Evolutionary conservation across 2,329 filamentous ascomycete species (phyloP).

Genomic region (Pseudogymnoascus destructans): DNA sequence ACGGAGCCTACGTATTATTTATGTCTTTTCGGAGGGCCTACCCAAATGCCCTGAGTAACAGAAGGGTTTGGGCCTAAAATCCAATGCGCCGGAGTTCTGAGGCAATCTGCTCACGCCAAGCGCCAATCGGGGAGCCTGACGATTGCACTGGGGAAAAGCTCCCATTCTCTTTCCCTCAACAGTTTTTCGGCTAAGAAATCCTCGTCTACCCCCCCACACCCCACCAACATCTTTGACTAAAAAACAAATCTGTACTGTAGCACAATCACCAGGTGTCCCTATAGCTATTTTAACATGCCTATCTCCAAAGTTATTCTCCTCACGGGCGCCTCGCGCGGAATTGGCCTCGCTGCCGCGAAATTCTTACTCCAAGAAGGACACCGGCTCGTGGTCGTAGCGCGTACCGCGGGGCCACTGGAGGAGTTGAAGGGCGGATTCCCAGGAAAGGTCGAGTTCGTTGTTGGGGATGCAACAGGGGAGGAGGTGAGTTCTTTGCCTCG

Average conservation of each 20-base stretch:
- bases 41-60: too few relatives aligned
- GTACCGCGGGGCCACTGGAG: constrained; percentile 37
- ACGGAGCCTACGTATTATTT: too few relatives aligned
- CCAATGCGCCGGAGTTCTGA: too few relatives aligned
- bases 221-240: not conserved
- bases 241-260: not conserved
- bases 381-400: constrained; percentile 46
- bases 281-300: constrained; percentile 25
- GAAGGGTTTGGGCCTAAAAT: too few relatives aligned
- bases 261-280: not conserved
- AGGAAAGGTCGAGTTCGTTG: constrained; percentile 41
- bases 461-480: constrained; percentile 31
- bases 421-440: constrained; percentile 39
- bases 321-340: constrained; percentile 50
- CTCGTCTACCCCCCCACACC: not conserved
- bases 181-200: not conserved
- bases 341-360: constrained; percentile 43
- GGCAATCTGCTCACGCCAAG: too few relatives aligned
- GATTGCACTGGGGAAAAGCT: too few relatives aligned
- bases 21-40: too few relatives aligned
- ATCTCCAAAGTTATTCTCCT: constrained; percentile 56
- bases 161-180: too few relatives aligned
- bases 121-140: too few relatives aligned
- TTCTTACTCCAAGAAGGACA: constrained; percentile 38
- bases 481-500: not conserved